These are phyloP conservation scores for Crithidia sp. DNA, from an alignment of 208 protist genomes.

Conservation along the genomic window DNA sequence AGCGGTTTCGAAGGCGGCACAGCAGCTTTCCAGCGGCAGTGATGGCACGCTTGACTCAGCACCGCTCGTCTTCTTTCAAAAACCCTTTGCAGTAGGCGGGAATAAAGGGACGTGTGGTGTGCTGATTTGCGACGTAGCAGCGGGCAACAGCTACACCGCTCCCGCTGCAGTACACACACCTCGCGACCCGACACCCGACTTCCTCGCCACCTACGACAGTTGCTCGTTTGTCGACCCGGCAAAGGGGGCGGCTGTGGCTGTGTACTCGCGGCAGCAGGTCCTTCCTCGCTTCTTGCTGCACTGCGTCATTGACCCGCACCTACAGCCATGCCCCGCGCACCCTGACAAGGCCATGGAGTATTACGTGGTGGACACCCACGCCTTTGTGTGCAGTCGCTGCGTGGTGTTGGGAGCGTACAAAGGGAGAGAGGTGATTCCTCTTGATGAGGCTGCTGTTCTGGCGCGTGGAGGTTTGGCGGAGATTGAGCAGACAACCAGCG, in stretches of 20 bases:
- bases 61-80: conserved; percentile 51
- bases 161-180: conserved; percentile 29
- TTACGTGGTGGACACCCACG: conserved; percentile 57
- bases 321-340: conserved; percentile 67
- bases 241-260: conserved; percentile 48
- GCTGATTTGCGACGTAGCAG: conserved; percentile 76
- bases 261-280: conserved; percentile 61
- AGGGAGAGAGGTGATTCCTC: conserved; percentile 50
- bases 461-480: conserved; percentile 58
- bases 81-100: conserved; percentile 58
- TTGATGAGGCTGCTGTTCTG: conserved; percentile 65
- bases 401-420: conserved; percentile 68
- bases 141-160: conserved; percentile 46
- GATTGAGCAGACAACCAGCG: conserved; percentile 41
- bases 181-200: conserved; percentile 31
- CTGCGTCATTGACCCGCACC: conserved; percentile 58
- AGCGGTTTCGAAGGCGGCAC: not conserved
- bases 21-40: not conserved
- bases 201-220: conserved; percentile 59
- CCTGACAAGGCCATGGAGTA: conserved; percentile 71
- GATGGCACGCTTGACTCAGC: conserved; percentile 3
- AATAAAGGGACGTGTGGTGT: conserved; percentile 42
- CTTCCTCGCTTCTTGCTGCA: conserved; percentile 69
- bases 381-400: conserved; percentile 78
- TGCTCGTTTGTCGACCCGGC: conserved; percentile 47